Evolutionary conservation across 257 asterid species (phyloP).

Genomic region (Penstemon barbatus): DNA sequence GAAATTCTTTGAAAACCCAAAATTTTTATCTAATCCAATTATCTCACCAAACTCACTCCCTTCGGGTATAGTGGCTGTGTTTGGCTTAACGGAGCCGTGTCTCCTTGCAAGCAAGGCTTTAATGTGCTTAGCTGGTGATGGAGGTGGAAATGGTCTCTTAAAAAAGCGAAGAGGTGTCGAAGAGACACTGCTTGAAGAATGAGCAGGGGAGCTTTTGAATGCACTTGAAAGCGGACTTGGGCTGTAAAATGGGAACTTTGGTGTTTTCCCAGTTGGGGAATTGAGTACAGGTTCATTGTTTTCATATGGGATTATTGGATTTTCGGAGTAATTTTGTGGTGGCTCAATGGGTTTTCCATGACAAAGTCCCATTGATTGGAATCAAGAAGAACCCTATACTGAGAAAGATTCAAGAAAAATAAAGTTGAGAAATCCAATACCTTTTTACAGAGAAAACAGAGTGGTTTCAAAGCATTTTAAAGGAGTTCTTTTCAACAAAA

Average conservation of each 20-base stretch:
- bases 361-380: conserved; percentile 79
- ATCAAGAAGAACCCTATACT: conserved; percentile 42
- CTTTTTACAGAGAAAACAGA: conserved; percentile 12
- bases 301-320: conserved; percentile 47
- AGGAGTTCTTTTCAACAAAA: not conserved
- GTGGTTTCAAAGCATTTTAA: conserved; percentile 24
- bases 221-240: conserved; percentile 82
- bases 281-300: conserved; percentile 46
- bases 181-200: conserved; percentile 53
- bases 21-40: conserved; percentile 72
- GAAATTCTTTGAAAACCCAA: conserved; percentile 77
- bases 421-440: not conserved
- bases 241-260: conserved; percentile 87
- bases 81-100: conserved; percentile 90
- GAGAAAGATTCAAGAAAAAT: conserved; percentile 21
- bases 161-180: conserved; percentile 87
- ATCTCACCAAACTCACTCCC: conserved; percentile 80
- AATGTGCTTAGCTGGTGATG: conserved; percentile 96
- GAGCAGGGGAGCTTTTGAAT: conserved; percentile 89
- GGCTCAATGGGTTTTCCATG: conserved; percentile 81
- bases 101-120: conserved; percentile 82
- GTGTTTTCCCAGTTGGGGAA: conserved; percentile 72
- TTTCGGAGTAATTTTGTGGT: conserved; percentile 56
- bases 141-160: conserved; percentile 92
- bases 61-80: conserved; percentile 86